These are phyloP conservation scores for Prunus salicina DNA, from an alignment of 306 rosid species.

Conservation along the genomic window DNA sequence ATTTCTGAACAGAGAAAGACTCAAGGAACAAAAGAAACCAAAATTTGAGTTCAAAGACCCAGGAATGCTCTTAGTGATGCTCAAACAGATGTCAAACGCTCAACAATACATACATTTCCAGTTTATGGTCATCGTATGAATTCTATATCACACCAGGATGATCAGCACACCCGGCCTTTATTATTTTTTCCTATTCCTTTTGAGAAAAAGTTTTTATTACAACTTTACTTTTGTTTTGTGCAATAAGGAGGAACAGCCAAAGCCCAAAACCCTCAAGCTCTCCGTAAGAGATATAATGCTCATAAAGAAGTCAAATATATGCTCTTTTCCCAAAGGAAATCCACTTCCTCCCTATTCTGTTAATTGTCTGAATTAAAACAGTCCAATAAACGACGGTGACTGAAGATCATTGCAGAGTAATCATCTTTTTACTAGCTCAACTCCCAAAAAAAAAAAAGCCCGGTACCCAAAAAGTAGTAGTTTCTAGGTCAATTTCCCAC, in stretches of 20 bases:
- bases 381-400: background rate
- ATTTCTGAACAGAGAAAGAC: conserved; percentile 18
- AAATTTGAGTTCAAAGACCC: background rate
- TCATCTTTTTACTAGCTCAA: background rate
- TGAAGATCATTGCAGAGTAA: background rate
- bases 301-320: background rate
- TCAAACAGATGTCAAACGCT: background rate
- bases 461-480: background rate
- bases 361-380: background rate
- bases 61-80: background rate
- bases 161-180: background rate
- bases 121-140: background rate
- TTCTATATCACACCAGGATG: background rate
- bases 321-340: background rate
- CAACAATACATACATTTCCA: background rate
- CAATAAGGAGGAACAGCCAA: background rate
- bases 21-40: background rate
- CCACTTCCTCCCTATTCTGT: background rate
- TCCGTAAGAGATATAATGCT: background rate
- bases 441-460: background rate
- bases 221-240: background rate
- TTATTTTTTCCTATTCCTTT: background rate
- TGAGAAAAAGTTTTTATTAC: background rate
- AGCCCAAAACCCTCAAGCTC: background rate
- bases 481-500: background rate